Evolutionary conservation across 176 grass and related monocot genomes (phyloP).

Genomic region (Dendrocalamus sinicus): DNA sequence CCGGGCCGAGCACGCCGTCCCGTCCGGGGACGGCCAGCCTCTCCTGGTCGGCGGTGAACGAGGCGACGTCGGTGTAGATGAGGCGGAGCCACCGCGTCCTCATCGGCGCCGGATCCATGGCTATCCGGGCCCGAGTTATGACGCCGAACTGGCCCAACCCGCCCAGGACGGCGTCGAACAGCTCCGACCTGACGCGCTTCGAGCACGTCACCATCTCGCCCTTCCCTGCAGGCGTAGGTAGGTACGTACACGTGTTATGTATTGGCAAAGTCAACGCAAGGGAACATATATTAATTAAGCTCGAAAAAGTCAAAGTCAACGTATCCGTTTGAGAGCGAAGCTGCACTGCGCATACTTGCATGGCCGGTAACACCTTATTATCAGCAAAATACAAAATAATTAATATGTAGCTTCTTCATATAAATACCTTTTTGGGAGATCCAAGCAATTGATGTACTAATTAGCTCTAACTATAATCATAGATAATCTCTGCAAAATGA

Average conservation of each 20-base stretch:
- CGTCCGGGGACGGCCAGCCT: neutral
- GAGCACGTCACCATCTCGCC: conserved; percentile 54
- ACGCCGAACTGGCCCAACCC: too few species aligned
- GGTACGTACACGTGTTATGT: neutral
- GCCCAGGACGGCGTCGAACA: conserved; percentile 32
- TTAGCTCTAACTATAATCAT: too few species aligned
- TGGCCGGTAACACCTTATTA: too few species aligned
- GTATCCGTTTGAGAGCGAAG: too few species aligned
- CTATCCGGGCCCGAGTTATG: conserved; percentile 6
- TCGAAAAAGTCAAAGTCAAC: neutral
- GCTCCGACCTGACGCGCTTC: conserved; percentile 22
- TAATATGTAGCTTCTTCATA: too few species aligned
- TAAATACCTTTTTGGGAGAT: too few species aligned
- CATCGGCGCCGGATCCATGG: conserved; percentile 29
- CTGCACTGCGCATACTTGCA: too few species aligned
- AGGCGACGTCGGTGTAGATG: conserved; percentile 45
- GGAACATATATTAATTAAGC: neutral
- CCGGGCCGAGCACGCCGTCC: neutral
- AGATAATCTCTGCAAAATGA: too few species aligned
- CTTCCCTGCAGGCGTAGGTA: conserved; percentile 28
- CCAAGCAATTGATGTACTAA: too few species aligned
- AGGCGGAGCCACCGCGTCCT: conserved; percentile 54
- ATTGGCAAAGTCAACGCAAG: neutral
- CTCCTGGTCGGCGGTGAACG: conserved; percentile 50
- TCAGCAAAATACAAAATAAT: too few species aligned